phyloP scores from a whole-genome alignment of 768 basidiomycete genomes.

The Rhodotorula babjevae region DNA sequence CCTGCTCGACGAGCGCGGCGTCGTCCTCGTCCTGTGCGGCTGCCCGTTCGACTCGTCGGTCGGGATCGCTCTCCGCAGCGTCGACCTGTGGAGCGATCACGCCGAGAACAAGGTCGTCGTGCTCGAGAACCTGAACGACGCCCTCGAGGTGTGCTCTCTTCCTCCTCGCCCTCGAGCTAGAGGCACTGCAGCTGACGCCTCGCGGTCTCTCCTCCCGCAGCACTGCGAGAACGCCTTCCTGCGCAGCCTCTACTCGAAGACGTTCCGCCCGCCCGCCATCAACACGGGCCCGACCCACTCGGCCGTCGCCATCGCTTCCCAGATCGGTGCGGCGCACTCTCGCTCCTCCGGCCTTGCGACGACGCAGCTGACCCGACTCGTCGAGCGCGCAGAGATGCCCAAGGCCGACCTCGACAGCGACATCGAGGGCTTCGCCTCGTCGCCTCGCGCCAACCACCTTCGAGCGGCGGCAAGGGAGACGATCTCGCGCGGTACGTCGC shows the following conservation, averaged over 20 bases:
- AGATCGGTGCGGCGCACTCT: slow-evolving; percentile 21
- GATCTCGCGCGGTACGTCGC: slow-evolving; percentile 13
- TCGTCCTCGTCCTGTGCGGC: slow-evolving; percentile 85
- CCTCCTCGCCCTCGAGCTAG: too few relatives aligned
- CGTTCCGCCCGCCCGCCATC: slow-evolving; percentile 26
- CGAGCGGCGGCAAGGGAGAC: slow-evolving; percentile 37
- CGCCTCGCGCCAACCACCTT: slow-evolving; percentile 38
- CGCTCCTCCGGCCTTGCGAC: fast-evolving
- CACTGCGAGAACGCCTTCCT: slow-evolving; percentile 45
- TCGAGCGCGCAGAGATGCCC: slow-evolving; percentile 26
- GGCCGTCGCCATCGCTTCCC: slow-evolving; percentile 18
- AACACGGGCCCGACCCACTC: neutral
- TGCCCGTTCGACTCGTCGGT: slow-evolving; percentile 60
- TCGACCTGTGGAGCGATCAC: slow-evolving; percentile 65
- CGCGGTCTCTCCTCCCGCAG: slow-evolving; percentile 2
- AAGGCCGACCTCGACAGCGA: slow-evolving; percentile 38
- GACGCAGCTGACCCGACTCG: neutral
- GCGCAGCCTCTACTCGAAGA: slow-evolving; percentile 40
- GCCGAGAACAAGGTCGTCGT: slow-evolving; percentile 57
- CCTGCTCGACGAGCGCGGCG: slow-evolving; percentile 65
- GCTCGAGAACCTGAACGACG: slow-evolving; percentile 76
- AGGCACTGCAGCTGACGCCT: neutral
- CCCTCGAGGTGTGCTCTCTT: slow-evolving; percentile 58
- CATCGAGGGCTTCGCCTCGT: slow-evolving; percentile 32
- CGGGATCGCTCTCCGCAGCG: slow-evolving; percentile 68